Evolutionary conservation across 768 basidiomycete genomes (phyloP).

Genomic region (Hysterangium stoloniferum): DNA sequence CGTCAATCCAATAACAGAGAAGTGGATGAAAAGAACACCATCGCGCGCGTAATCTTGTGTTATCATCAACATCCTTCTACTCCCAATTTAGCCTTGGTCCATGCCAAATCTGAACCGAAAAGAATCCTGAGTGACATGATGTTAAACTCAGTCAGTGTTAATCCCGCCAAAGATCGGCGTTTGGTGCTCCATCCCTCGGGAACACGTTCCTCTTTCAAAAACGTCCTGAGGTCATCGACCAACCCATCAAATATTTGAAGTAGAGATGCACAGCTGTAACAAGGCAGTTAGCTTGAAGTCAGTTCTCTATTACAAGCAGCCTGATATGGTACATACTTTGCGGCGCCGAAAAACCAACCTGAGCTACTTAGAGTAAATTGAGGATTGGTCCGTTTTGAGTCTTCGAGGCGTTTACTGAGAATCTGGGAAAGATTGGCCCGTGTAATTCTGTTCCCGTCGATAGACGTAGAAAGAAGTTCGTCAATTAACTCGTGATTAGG

Average conservation of each 20-base stretch:
- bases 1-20: too few relatives aligned
- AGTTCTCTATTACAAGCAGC: neutral
- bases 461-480: constrained; percentile 49
- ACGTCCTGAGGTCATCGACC: constrained; percentile 41
- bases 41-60: too few relatives aligned
- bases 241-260: constrained; percentile 60
- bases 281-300: neutral
- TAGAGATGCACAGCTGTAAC: constrained; percentile 49
- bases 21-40: too few relatives aligned
- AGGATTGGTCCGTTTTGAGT: constrained; percentile 44
- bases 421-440: constrained; percentile 48
- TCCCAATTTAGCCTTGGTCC: too few relatives aligned
- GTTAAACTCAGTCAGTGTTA: too few relatives aligned
- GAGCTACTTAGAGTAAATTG: constrained; percentile 41
- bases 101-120: too few relatives aligned
- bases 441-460: constrained; percentile 46
- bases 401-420: constrained; percentile 52
- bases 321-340: constrained; percentile 42
- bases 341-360: constrained; percentile 58
- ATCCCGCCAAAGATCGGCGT: too few relatives aligned
- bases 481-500: constrained; percentile 40
- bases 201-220: constrained; percentile 62
- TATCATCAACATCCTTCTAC: too few relatives aligned
- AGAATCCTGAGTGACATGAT: too few relatives aligned
- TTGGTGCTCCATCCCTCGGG: constrained; percentile 63